phyloP scores from a whole-genome alignment of 108 stramenopile genomes.

The Fistulifera pelliculosa region DNA sequence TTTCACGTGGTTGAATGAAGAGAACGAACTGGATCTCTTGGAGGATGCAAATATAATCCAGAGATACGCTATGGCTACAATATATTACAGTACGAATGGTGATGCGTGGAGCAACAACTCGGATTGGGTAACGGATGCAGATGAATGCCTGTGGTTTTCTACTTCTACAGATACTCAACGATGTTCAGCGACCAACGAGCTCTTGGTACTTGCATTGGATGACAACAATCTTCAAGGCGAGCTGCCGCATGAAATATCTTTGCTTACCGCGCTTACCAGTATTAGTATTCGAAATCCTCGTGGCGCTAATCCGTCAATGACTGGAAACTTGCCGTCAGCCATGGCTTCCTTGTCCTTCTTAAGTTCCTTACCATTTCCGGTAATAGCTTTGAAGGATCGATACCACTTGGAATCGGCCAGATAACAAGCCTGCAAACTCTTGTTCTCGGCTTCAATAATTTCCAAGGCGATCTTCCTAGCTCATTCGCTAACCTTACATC shows the following conservation, averaged over 20 bases:
- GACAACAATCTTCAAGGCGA: constrained; percentile 33
- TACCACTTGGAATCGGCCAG: neutral
- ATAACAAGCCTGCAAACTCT: neutral
- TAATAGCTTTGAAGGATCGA: constrained; percentile 1
- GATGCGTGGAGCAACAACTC: constrained; percentile 21
- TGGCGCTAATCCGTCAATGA: neutral
- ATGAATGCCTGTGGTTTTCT: constrained; percentile 34
- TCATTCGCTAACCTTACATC: constrained; percentile 2
- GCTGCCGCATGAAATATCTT: constrained; percentile 19
- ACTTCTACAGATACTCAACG: neutral
- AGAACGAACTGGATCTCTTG: neutral
- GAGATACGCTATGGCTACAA: constrained; percentile 36
- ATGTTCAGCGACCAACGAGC: neutral
- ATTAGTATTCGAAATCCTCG: constrained; percentile 2
- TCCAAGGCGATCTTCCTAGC: neutral
- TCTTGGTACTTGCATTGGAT: constrained; percentile 19
- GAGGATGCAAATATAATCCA: constrained; percentile 5
- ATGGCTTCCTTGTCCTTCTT: no score
- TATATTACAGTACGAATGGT: constrained; percentile 48
- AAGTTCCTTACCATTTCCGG: neutral
- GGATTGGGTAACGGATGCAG: constrained; percentile 19
- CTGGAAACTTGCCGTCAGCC: neutral
- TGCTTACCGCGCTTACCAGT: constrained; percentile 19
- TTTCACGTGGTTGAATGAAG: neutral
- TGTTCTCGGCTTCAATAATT: neutral